These are phyloP conservation scores for Melaleuca alternifolia DNA, from an alignment of 345 rosid species.

Conservation along the genomic window DNA sequence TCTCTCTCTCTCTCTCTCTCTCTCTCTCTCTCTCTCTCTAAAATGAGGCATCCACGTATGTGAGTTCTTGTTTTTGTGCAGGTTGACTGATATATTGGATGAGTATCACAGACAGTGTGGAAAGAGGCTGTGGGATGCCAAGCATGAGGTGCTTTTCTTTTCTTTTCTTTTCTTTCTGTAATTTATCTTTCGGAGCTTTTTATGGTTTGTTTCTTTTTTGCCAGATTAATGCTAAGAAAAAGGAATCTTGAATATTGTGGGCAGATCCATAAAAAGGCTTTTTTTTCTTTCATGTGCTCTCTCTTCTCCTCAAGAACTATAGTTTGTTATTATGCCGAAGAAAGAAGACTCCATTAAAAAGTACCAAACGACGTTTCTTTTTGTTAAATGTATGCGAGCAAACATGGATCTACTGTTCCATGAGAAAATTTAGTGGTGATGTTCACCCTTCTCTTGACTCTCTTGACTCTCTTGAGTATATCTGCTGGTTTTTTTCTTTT, in stretches of 20 bases:
- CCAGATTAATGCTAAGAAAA: neutral
- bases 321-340: neutral
- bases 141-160: slow-evolving; percentile 66
- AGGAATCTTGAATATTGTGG: slow-evolving; percentile 1
- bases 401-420: slow-evolving; percentile 28
- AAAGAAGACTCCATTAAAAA: neutral
- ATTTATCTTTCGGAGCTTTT: neutral
- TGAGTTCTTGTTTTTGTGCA: slow-evolving; percentile 2
- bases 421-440: slow-evolving; percentile 57
- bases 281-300: neutral
- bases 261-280: neutral
- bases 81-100: slow-evolving; percentile 70
- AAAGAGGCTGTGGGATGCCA: slow-evolving; percentile 86
- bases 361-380: neutral
- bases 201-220: slow-evolving; percentile 2
- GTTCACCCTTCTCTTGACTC: neutral
- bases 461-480: neutral
- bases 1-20: neutral
- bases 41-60: neutral
- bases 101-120: slow-evolving; percentile 67
- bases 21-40: no score
- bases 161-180: neutral
- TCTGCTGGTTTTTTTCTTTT: slow-evolving; percentile 5
- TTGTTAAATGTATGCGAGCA: slow-evolving; percentile 35
- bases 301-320: neutral